These are phyloP conservation scores for Aspergillus baeticus DNA, from an alignment of 495 filamentous ascomycete genomes.

Conservation along the genomic window DNA sequence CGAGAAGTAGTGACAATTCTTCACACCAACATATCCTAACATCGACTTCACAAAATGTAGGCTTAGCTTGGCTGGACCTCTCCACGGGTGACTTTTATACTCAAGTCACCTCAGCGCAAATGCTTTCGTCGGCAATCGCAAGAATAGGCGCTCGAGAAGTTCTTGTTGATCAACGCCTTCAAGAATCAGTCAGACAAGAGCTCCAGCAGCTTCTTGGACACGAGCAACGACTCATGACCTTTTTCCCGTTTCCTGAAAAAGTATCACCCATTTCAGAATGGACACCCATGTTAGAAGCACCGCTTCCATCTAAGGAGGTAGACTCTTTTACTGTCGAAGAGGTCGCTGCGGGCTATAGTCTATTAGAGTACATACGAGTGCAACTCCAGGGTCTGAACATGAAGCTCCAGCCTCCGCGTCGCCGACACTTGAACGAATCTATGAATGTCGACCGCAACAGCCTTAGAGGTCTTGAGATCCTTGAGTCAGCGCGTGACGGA, in stretches of 20 bases:
- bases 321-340: constrained; percentile 47
- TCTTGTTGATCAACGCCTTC: constrained; percentile 65
- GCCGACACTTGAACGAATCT: constrained; percentile 66
- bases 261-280: constrained; percentile 59
- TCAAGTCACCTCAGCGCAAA: constrained; percentile 69
- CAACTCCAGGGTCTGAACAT: constrained; percentile 76
- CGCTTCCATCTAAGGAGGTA: constrained; percentile 39
- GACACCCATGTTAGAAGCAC: constrained; percentile 72
- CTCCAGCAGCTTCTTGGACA: constrained; percentile 39
- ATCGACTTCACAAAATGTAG: constrained; percentile 52
- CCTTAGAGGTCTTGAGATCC: constrained; percentile 85
- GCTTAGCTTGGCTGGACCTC: constrained; percentile 90
- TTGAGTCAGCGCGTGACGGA: constrained; percentile 74
- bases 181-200: constrained; percentile 44
- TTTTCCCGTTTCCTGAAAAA: constrained; percentile 35
- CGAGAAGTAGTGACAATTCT: constrained; percentile 21
- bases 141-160: constrained; percentile 85
- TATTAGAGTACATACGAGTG: constrained; percentile 80
- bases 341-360: constrained; percentile 63
- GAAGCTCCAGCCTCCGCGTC: constrained; percentile 79
- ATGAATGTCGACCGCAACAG: constrained; percentile 93
- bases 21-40: constrained; percentile 37
- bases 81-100: constrained; percentile 94
- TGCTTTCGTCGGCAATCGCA: constrained; percentile 73
- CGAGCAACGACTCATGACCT: constrained; percentile 46